Evolutionary conservation across 2,329 filamentous ascomycete genomes (phyloP), one percentile per base, ranked within the genome.

Genomic region (Neonectria neomacrospora): DNA sequence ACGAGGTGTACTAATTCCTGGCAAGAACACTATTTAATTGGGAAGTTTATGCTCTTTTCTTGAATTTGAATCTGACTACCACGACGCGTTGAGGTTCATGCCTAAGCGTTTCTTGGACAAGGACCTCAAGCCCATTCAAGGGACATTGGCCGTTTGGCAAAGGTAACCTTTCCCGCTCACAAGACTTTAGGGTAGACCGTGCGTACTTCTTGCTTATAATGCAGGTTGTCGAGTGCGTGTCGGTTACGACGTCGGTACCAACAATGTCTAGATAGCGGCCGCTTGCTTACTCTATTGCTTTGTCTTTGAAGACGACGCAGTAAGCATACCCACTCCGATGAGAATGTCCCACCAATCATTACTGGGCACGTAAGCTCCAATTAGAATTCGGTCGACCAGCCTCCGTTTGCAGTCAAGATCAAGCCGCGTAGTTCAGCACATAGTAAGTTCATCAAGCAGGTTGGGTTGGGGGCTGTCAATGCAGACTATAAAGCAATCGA

Each of bases 271-370:
- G 10, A 58, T 58, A 10, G 47, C 55, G 1, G 26, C 50, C 11
- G 55, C 55, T 2, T 30, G 47, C 5, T 18, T 58, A 6, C 39
- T 58, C 16, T 52, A 58, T n/a, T 58, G 55, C 22, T 58, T 58
- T 26, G 55, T 52, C 5, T 34, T 58, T 45, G 28, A 23, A 3
- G 12, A 41, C 11, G 37, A 44, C 18, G 1, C 18, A 10, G 26
- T 52, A 23, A 52, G 48, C 22, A 6, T 3, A 39, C 23, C 23
- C 16, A 5, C 16, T 22, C 20, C 11, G 11, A 8, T 52, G n/a
- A 39, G 18, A 52, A 22, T 12, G 20, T 30, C 14, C 5, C 23
- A 16, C 48, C 39, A 6, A 52, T 5, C 30, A 20, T n/a, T 4
- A 44, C 20, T 16, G 16, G 48, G 39, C 14, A 52, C 48, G 12